These are phyloP conservation scores for Penicillium sp. DNA, from an alignment of 2,329 filamentous ascomycete genomes.

Conservation along the genomic window DNA sequence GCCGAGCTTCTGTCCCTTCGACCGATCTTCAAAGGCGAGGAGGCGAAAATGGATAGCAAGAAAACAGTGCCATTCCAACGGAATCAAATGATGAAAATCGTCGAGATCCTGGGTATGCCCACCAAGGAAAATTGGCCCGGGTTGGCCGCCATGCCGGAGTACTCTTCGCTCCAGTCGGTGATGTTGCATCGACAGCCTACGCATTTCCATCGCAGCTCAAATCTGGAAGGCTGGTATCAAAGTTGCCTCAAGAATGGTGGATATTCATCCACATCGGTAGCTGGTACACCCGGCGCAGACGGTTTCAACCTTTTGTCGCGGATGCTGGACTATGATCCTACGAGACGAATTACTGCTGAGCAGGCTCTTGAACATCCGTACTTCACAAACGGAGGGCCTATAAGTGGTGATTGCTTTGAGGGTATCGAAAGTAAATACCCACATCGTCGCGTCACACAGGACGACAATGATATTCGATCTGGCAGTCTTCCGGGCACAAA, in stretches of 20 bases:
- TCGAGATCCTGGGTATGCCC: slow-evolving; percentile 91
- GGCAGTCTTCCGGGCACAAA: slow-evolving; percentile 89
- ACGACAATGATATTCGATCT: slow-evolving; percentile 94
- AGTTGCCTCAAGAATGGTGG: slow-evolving; percentile 64
- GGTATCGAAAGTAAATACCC: slow-evolving; percentile 88
- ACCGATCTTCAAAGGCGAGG: slow-evolving; percentile 97
- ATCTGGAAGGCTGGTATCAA: slow-evolving; percentile 80
- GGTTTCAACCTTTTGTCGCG: slow-evolving; percentile 80
- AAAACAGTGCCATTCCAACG: slow-evolving; percentile 96
- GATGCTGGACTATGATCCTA: slow-evolving; percentile 89
- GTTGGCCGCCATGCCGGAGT: slow-evolving; percentile 84
- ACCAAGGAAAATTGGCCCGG: slow-evolving; percentile 88
- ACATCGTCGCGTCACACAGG: slow-evolving; percentile 83
- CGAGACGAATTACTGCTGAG: slow-evolving; percentile 82
- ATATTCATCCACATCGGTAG: slow-evolving; percentile 51
- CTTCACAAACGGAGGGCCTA: slow-evolving; percentile 70
- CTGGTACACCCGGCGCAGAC: slow-evolving; percentile 67
- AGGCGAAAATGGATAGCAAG: slow-evolving; percentile 98
- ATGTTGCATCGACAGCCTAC: slow-evolving; percentile 47
- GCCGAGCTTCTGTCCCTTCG: slow-evolving; percentile 86
- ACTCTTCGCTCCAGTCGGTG: slow-evolving; percentile 64
- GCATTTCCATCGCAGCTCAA: slow-evolving; percentile 55
- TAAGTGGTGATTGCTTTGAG: slow-evolving; percentile 86
- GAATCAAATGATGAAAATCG: slow-evolving; percentile 99
- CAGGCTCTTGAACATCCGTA: slow-evolving; percentile 89